Conservation (phyloP, 768 basidiomycete species). For the Dioszegia aurantiaca region DNA sequence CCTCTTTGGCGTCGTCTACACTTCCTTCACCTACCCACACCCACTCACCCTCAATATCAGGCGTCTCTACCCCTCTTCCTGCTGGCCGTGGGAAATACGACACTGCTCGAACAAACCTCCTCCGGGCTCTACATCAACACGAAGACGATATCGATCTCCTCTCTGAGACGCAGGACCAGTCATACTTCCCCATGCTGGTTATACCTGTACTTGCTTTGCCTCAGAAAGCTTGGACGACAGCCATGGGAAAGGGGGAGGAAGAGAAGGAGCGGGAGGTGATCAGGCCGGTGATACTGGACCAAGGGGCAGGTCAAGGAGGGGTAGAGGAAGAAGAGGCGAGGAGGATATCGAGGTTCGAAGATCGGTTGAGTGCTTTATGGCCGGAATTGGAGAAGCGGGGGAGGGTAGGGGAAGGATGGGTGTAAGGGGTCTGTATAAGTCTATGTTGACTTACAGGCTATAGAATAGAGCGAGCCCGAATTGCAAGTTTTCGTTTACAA, state of each 20-base stretch:
- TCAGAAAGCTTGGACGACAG: not conserved
- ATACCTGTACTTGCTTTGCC: slow-evolving; percentile 1
- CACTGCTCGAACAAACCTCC: not conserved
- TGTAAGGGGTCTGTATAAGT: too few relatives aligned
- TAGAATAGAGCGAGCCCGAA: too few relatives aligned
- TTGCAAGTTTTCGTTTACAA: too few relatives aligned
- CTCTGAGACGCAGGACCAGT: slow-evolving; percentile 10
- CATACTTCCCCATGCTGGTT: not conserved
- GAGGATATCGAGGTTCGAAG: slow-evolving; percentile 2
- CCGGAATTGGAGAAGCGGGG: slow-evolving; percentile 3
- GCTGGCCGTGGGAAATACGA: not conserved
- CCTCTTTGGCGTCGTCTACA: not conserved
- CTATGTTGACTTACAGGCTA: too few relatives aligned
- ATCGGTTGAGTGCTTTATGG: slow-evolving; percentile 14
- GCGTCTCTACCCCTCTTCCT: not conserved
- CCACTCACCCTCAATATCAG: too few relatives aligned
- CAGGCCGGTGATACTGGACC: not conserved
- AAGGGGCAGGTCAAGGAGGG: not conserved
- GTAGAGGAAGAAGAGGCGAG: not conserved
- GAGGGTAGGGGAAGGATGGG: slow-evolving; percentile 16
- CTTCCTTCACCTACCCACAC: not conserved
- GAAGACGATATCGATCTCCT: slow-evolving; percentile 14
- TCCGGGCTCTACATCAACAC: not conserved
- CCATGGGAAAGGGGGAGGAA: not conserved
- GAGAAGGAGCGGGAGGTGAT: slow-evolving; percentile 3